Percentiles rank a stretch among this genome's conserved stretches.
phyloP scores from a whole-genome alignment of 768 basidiomycete species.

The Boletus tylopilopsis region DNA sequence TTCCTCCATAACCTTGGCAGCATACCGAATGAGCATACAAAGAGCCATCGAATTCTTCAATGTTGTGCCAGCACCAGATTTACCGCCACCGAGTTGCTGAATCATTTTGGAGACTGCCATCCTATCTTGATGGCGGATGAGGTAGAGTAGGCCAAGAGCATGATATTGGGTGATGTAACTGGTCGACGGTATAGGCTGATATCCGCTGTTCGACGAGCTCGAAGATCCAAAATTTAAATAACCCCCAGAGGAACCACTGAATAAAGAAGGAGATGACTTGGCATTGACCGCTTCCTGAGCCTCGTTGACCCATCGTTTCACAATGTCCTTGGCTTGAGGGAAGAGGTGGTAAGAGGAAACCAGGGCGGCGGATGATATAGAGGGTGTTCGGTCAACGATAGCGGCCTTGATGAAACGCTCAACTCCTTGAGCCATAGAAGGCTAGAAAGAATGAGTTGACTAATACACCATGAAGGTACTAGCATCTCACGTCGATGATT shows the following conservation, averaged over 20 bases:
- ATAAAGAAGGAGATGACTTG: conserved; percentile 73
- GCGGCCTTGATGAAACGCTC: conserved; percentile 99
- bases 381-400: conserved; percentile 93
- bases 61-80: conserved; percentile 76
- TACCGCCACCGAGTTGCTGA: conserved; percentile 90
- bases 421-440: conserved; percentile 98
- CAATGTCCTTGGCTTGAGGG: conserved; percentile 90
- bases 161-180: conserved; percentile 98
- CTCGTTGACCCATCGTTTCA: conserved; percentile 99
- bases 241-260: conserved; percentile 49
- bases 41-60: conserved; percentile 96
- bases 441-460: conserved; percentile 43
- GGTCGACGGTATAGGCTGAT: conserved; percentile 81
- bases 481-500: conserved; percentile 84
- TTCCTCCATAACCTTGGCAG: conserved; percentile 98
- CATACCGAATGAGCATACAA: conserved; percentile 97
- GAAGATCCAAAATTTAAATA: conserved; percentile 71
- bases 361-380: conserved; percentile 93
- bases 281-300: conserved; percentile 94
- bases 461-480: conserved; percentile 34
- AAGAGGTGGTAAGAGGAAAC: conserved; percentile 97
- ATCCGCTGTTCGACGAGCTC: conserved; percentile 50
- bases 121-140: conserved; percentile 94
- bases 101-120: conserved; percentile 99
- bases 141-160: conserved; percentile 87